Evolutionary conservation across 2,329 filamentous ascomycete genomes (phyloP).

Genomic region (Colletotrichum theobromicola): DNA sequence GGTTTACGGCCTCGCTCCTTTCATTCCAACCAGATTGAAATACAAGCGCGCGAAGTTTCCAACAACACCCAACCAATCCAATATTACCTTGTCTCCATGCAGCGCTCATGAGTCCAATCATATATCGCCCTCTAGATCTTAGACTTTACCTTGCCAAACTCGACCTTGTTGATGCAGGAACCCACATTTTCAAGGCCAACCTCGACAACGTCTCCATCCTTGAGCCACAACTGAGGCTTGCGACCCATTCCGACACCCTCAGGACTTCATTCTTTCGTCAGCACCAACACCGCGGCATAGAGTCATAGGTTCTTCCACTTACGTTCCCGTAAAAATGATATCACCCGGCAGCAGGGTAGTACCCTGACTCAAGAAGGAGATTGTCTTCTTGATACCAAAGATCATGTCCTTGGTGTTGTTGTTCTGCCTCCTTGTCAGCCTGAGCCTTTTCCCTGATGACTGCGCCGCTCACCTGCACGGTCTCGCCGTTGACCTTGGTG

Average conservation of each 20-base stretch:
- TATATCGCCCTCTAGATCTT: conserved; percentile 22
- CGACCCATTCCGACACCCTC: conserved; percentile 75
- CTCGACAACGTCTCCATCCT: conserved; percentile 73
- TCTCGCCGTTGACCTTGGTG: conserved; percentile 65
- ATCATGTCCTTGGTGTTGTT: conserved; percentile 67
- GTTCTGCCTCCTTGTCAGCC: conserved; percentile 36
- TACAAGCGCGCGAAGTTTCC: background rate
- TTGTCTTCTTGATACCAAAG: conserved; percentile 63
- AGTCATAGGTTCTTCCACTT: conserved; percentile 29
- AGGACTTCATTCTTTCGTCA: conserved; percentile 47
- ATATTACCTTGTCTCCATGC: background rate
- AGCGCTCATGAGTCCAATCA: background rate
- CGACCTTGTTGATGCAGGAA: conserved; percentile 55
- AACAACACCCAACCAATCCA: background rate
- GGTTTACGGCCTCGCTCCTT: background rate
- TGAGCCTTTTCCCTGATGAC: background rate
- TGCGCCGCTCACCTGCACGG: conserved; percentile 50
- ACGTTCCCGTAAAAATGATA: conserved; percentile 71
- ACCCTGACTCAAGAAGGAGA: conserved; percentile 65
- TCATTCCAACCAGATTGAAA: background rate
- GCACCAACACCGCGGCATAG: background rate
- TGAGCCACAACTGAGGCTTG: conserved; percentile 70
- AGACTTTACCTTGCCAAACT: conserved; percentile 32
- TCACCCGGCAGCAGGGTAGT: conserved; percentile 69
- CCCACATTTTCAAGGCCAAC: conserved; percentile 72